phyloP scores from a whole-genome alignment of 495 filamentous ascomycete genomes.

The Hypoxylon intermedium region DNA sequence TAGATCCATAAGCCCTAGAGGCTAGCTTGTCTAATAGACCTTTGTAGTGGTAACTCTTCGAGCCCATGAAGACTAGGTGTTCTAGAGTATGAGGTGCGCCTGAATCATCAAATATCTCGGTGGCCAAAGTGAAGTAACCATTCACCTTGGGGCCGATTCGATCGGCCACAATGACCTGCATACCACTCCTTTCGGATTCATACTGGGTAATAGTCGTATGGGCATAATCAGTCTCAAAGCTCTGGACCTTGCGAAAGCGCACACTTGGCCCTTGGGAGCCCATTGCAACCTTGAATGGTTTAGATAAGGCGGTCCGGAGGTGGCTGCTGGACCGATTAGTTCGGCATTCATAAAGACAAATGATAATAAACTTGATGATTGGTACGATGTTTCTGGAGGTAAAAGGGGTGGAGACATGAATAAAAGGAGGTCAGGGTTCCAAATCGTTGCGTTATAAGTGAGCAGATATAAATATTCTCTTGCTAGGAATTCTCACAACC shows the following conservation, averaged over 20 bases:
- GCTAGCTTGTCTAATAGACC: slow-evolving; percentile 93
- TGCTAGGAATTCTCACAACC: neutral
- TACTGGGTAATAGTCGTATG: slow-evolving; percentile 84
- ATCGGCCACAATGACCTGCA: slow-evolving; percentile 91
- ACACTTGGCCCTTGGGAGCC: slow-evolving; percentile 41
- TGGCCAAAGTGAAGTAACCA: slow-evolving; percentile 93
- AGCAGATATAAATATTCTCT: slow-evolving; percentile 12
- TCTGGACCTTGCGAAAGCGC: slow-evolving; percentile 83
- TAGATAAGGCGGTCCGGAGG: slow-evolving; percentile 27
- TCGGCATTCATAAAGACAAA: slow-evolving; percentile 1
- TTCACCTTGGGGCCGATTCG: slow-evolving; percentile 91
- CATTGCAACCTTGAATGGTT: slow-evolving; percentile 42
- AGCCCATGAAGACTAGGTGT: slow-evolving; percentile 98
- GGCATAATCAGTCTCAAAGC: slow-evolving; percentile 87
- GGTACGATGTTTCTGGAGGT: neutral
- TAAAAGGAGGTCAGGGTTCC: too few species aligned
- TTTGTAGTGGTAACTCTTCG: slow-evolving; percentile 91
- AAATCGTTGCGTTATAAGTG: slow-evolving; percentile 9
- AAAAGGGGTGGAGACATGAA: too few species aligned
- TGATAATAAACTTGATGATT: neutral
- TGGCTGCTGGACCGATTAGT: slow-evolving; percentile 35
- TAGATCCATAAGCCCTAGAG: slow-evolving; percentile 87
- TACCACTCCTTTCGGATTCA: slow-evolving; percentile 80
- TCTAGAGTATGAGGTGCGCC: slow-evolving; percentile 95
- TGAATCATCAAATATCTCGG: slow-evolving; percentile 96